Percentiles rank a stretch among this genome's conserved stretches.
phyloP scores from a whole-genome alignment of 106 monocot genomes.

The Vanilla planifolia region DNA sequence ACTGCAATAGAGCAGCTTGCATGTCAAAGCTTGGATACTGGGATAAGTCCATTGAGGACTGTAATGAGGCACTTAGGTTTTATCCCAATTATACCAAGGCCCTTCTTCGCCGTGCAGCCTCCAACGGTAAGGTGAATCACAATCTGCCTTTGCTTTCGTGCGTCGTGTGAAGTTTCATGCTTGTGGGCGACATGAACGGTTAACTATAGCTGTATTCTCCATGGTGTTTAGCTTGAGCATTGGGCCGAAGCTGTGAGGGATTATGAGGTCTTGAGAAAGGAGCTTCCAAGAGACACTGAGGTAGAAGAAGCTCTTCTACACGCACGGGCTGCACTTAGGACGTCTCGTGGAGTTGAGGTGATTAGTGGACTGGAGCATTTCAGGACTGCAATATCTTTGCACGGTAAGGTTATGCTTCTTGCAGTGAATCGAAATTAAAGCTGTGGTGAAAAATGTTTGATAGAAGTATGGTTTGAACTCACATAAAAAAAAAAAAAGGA shows the following conservation, averaged over 20 bases:
- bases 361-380: constrained; percentile 57
- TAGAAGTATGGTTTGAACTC: no score
- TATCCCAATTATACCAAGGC: constrained; percentile 70
- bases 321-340: constrained; percentile 62
- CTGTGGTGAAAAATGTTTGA: no score
- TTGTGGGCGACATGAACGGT: not conserved
- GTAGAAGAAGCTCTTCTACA: constrained; percentile 66
- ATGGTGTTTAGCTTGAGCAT: constrained; percentile 33
- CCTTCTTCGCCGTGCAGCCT: constrained; percentile 70
- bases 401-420: constrained; percentile 59
- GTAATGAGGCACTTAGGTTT: constrained; percentile 56
- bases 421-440: no score
- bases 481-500: no score
- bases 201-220: not conserved
- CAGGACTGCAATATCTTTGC: constrained; percentile 46
- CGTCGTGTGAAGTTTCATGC: not conserved
- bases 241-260: constrained; percentile 77
- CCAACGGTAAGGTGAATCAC: constrained; percentile 54
- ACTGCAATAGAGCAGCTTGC: constrained; percentile 79
- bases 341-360: constrained; percentile 55
- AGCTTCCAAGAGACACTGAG: constrained; percentile 56
- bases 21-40: constrained; percentile 65
- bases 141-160: not conserved
- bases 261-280: constrained; percentile 68
- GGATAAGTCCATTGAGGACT: constrained; percentile 65